phyloP scores from a whole-genome alignment of 495 filamentous ascomycete species.

The Lophiostoma macrostomum region DNA sequence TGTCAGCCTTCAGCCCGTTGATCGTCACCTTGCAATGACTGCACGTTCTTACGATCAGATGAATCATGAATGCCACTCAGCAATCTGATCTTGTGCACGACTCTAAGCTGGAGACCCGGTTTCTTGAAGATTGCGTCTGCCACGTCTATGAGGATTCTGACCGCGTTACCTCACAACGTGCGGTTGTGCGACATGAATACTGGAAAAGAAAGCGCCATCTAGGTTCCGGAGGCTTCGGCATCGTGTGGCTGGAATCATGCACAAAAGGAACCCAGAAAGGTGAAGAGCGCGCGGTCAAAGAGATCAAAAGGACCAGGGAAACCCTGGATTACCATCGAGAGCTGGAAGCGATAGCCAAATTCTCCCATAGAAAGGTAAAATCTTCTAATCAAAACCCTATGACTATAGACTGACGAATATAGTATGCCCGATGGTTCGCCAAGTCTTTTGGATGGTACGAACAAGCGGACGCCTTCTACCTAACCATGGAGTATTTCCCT shows the following conservation, averaged over 20 bases:
- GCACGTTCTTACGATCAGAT: no score
- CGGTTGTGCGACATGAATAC: conserved; percentile 7
- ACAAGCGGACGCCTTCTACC: conserved; percentile 32
- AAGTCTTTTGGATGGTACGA: conserved; percentile 46
- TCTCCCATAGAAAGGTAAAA: conserved; percentile 20
- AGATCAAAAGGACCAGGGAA: conserved; percentile 1
- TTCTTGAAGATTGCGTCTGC: conserved; percentile 23
- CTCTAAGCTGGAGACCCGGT: conserved; percentile 35
- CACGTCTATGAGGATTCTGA: conserved; percentile 32
- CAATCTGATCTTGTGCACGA: conserved; percentile 35
- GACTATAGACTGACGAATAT: not conserved
- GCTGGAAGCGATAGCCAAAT: conserved; percentile 29
- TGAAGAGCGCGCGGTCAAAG: conserved; percentile 22
- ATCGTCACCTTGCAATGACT: no score
- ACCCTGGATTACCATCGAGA: conserved; percentile 15
- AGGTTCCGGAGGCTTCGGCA: conserved; percentile 18
- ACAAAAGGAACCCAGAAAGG: not conserved
- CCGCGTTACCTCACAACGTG: conserved; percentile 9
- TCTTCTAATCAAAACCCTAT: not conserved
- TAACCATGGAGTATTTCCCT: conserved; percentile 47
- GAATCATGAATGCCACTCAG: no score
- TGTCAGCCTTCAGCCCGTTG: no score
- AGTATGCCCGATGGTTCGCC: conserved; percentile 33
- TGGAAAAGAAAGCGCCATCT: conserved; percentile 16
- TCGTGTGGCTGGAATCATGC: conserved; percentile 25